Evolutionary conservation across 2,329 filamentous ascomycete genomes (phyloP), one percentile per base, ranked within the genome.

Genomic region (Blumeriella jaapii): DNA sequence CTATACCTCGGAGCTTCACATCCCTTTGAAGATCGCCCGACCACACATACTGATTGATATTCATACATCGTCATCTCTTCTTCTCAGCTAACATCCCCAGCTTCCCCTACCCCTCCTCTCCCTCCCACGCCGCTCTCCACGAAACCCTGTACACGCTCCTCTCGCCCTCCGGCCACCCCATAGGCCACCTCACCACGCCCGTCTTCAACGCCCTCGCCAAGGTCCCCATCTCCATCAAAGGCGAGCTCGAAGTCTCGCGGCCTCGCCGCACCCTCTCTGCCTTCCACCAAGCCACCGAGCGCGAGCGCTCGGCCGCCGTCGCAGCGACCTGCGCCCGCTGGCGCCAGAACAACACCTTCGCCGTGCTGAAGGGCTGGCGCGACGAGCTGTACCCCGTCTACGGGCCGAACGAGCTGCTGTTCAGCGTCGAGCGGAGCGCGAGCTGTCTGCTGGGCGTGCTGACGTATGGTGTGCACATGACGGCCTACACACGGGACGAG

Each of bases 391-490:
- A 85, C 63, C 78, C 84, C 0, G 73, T 93, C 6, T 91, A 85
- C 51, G 72, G 69, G 1, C 70, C 60, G 0, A 69, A 70, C 20
- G 66, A 73, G 42, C 53, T 83, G 6, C 60, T 89, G 3, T 80
- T 83, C 55, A 79, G 71, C 55, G 73, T 89, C 55, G 86, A 94
- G 57, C 69, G 86, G n/a, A 67, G 71, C 11, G 84, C 80, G 5
- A 72, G 73, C 38, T 72, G 78, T 0, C 61, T 94, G 6, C 76
- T 93, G 30, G 86, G 85, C 1, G 67, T 81, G 2, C 72, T 80
- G 47, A 75, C 78, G 6, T 93, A 86, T 54, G 86, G 85, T 13
- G 74, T 86, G 19, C 82, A 94, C 57, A 74, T 93, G 71, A 82
- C 74, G 17, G 82, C 73, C 4, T 93, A 82, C 51, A 69, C 80